Evolutionary conservation across 805 yeast genomes (phyloP).

Genomic region (Teunomyces lycoperdinae): DNA sequence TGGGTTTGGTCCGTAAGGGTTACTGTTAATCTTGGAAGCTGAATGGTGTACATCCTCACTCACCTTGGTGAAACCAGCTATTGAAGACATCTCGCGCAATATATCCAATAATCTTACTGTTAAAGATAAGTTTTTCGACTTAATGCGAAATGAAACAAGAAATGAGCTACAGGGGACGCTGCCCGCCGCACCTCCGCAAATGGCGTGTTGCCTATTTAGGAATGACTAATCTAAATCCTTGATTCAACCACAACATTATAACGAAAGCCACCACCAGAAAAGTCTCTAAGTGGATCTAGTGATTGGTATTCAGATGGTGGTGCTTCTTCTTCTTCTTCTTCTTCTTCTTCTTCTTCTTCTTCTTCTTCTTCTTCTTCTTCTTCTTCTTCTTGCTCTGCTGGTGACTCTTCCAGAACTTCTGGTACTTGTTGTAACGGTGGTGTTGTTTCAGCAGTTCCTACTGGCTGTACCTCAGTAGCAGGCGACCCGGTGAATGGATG

Average conservation of each 20-base stretch:
- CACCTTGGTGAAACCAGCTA: constrained; percentile 35
- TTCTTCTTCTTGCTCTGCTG: not conserved
- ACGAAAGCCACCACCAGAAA: not conserved
- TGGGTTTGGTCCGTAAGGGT: constrained; percentile 96
- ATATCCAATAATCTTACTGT: not conserved
- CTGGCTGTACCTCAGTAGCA: too few species aligned
- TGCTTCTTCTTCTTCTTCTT: not conserved
- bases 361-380: not conserved
- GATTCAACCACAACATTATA: not conserved
- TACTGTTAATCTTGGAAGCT: constrained; percentile 26
- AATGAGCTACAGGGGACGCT: not conserved
- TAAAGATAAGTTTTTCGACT: not conserved
- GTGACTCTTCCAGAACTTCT: not conserved
- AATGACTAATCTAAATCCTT: not conserved
- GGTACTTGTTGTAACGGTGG: not conserved
- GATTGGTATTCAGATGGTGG: too few species aligned
- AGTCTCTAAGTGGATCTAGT: not conserved
- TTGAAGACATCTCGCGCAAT: constrained; percentile 20
- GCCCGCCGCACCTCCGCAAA: not conserved
- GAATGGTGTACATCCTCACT: constrained; percentile 32
- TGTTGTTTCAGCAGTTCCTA: too few species aligned
- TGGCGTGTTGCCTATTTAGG: not conserved
- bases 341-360: not conserved
- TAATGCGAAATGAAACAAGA: not conserved
- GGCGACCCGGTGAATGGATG: not conserved